A percentile compares a stretch with the other conserved stretches of the same genome.
phyloP scores from a whole-genome alignment of 176 grass and related monocot genomes.

The Eleusine indica region DNA sequence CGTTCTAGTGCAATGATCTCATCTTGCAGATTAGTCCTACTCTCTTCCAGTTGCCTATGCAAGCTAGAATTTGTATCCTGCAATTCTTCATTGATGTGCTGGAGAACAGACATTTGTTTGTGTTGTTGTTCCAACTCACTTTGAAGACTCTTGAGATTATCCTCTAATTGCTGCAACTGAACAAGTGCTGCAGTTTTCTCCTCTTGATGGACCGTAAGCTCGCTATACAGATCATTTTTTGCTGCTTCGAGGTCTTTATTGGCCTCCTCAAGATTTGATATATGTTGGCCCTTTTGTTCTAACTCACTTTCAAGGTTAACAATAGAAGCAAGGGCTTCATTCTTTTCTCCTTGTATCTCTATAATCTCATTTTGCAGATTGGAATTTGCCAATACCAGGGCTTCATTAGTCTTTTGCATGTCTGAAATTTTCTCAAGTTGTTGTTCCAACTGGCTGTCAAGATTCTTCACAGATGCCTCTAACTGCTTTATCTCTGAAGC shows the following conservation, averaged over 20 bases:
- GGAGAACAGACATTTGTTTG: constrained; percentile 46
- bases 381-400: constrained; percentile 39
- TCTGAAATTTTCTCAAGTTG: constrained; percentile 45
- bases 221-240: constrained; percentile 47
- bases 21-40: constrained; percentile 26
- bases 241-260: constrained; percentile 36
- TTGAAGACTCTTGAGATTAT: constrained; percentile 38
- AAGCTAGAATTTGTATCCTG: constrained; percentile 43
- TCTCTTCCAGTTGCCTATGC: constrained; percentile 49
- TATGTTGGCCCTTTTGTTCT: constrained; percentile 49
- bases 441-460: constrained; percentile 48
- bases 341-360: constrained; percentile 39
- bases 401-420: constrained; percentile 41
- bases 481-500: constrained; percentile 28
- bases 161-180: constrained; percentile 44
- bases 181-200: constrained; percentile 43
- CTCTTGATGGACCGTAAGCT: constrained; percentile 29
- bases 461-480: constrained; percentile 51
- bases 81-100: constrained; percentile 49
- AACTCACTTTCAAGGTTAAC: constrained; percentile 51
- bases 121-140: constrained; percentile 44
- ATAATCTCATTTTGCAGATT: constrained; percentile 44
- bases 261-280: constrained; percentile 49
- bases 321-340: constrained; percentile 42
- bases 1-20: constrained; percentile 38